Percentiles rank a stretch among this genome's conserved stretches.
phyloP scores from a whole-genome alignment of 371 early-diverging fungal genomes.

The Capillidium rhysosporum region DNA sequence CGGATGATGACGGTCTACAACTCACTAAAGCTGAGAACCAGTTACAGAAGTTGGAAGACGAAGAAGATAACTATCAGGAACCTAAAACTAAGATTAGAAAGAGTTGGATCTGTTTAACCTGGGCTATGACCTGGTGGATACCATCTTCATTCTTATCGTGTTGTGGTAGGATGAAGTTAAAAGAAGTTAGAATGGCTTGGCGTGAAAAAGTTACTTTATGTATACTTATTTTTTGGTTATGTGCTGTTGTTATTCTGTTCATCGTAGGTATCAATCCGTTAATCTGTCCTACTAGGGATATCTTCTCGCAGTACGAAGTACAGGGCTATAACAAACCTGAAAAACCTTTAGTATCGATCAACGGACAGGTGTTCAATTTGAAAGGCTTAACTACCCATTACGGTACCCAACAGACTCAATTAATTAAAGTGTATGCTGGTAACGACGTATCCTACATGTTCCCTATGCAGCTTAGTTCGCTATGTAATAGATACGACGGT shows the following conservation, averaged over 20 bases:
- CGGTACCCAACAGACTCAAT: conserved; percentile 20
- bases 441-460: conserved; percentile 39
- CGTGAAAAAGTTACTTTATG: conserved; percentile 89
- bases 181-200: conserved; percentile 89
- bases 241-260: conserved; percentile 67
- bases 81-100: conserved; percentile 32
- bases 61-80: conserved; percentile 14
- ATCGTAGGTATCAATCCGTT: conserved; percentile 69
- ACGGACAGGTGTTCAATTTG: conserved; percentile 56
- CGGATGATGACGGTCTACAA: background rate
- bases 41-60: background rate
- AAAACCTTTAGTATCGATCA: conserved; percentile 36
- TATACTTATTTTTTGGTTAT: conserved; percentile 60
- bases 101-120: conserved; percentile 52
- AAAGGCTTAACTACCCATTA: conserved; percentile 15
- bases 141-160: conserved; percentile 31
- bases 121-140: conserved; percentile 52
- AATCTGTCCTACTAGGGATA: conserved; percentile 60
- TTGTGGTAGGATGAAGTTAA: conserved; percentile 58
- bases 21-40: background rate
- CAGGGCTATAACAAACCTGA: conserved; percentile 17
- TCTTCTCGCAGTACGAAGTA: conserved; percentile 30
- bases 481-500: conserved; percentile 23
- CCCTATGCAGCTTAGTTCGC: conserved; percentile 44
- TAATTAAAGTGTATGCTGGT: conserved; percentile 27